A percentile compares a stretch with the other conserved stretches of the same genome.
phyloP scores from a whole-genome alignment of 2,329 filamentous ascomycete genomes.

The Fusarium bactridioides region DNA sequence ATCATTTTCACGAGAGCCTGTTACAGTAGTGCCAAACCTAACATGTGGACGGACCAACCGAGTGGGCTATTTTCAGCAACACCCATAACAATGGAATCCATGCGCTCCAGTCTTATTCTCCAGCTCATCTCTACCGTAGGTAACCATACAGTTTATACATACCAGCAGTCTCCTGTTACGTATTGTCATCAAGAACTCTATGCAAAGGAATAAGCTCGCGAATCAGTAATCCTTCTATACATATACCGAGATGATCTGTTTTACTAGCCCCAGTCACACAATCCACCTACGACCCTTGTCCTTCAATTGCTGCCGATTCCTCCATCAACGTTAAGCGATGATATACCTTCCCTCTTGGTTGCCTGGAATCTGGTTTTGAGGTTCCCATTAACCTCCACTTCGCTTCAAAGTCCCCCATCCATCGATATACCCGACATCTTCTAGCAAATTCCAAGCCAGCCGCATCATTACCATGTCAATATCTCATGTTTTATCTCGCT shows the following conservation, averaged over 20 bases:
- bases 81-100: background rate
- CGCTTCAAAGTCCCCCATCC: background rate
- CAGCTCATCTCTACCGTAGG: background rate
- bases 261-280: background rate
- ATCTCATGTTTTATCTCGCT: slow-evolving; percentile 1
- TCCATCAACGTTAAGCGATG: background rate
- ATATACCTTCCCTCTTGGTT: background rate
- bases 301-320: background rate
- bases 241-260: background rate
- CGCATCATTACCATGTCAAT: slow-evolving; percentile 11
- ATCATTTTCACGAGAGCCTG: slow-evolving; percentile 12
- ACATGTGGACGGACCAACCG: background rate
- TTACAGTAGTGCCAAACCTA: slow-evolving; percentile 17
- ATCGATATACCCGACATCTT: background rate
- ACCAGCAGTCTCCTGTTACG: background rate
- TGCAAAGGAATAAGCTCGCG: background rate
- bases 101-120: background rate
- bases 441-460: slow-evolving; percentile 12
- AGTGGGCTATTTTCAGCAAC: slow-evolving; percentile 30
- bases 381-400: slow-evolving; percentile 13
- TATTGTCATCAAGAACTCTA: background rate
- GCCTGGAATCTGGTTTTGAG: slow-evolving; percentile 6
- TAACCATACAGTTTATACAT: background rate
- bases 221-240: background rate
- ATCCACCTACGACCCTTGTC: background rate